Evolutionary conservation across 768 basidiomycete genomes (phyloP).

Genomic region (Suillus subalutaceus): DNA sequence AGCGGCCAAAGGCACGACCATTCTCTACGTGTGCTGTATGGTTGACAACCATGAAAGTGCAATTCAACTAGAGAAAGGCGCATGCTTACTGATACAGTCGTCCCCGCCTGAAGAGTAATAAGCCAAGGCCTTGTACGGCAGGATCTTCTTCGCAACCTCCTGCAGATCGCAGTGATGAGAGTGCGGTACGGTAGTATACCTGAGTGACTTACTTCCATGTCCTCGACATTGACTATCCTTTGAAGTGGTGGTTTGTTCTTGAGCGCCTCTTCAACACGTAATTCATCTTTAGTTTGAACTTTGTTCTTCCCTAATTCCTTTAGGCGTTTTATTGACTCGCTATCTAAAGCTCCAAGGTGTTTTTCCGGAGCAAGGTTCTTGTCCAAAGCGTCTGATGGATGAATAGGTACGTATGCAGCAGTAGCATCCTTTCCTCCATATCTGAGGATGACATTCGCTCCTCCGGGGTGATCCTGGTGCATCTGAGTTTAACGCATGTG

Average conservation of each 20-base stretch:
- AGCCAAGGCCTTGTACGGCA: constrained; percentile 75
- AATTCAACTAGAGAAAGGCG: constrained; percentile 8
- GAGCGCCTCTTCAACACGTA: constrained; percentile 65
- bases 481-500: constrained; percentile 4
- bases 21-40: constrained; percentile 65
- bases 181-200: not conserved
- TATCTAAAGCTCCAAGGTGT: constrained; percentile 69
- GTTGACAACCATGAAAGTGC: constrained; percentile 20
- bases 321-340: constrained; percentile 43
- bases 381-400: constrained; percentile 80
- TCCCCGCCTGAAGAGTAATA: constrained; percentile 90
- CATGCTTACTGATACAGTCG: constrained; percentile 73
- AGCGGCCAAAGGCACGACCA: constrained; percentile 75
- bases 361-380: constrained; percentile 70
- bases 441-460: constrained; percentile 76
- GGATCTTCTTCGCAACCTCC: constrained; percentile 71
- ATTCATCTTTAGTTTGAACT: constrained; percentile 67
- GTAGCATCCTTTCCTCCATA: constrained; percentile 90
- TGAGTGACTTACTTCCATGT: constrained; percentile 70
- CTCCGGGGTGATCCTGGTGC: constrained; percentile 76
- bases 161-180: constrained; percentile 27
- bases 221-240: constrained; percentile 72
- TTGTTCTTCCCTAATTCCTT: constrained; percentile 41
- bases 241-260: constrained; percentile 64
- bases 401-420: constrained; percentile 74